A percentile compares a stretch with the other conserved stretches of the same genome.
Evolutionary conservation across 2,329 filamentous ascomycete genomes (phyloP).

Genomic region (Fusarium cicatricum): DNA sequence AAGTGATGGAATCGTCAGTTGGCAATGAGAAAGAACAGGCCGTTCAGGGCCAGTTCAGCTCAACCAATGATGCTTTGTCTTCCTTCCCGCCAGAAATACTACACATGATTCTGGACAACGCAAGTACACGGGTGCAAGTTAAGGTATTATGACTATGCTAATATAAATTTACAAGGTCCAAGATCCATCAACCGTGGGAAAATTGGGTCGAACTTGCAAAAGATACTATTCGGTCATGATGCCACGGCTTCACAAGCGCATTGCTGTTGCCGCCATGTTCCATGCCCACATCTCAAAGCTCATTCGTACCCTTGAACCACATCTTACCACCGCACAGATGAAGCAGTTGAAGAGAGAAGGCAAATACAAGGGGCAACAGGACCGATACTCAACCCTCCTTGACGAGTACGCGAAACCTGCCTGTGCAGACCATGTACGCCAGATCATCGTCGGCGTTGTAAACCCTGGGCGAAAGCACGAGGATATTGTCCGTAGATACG

Average conservation of each 20-base stretch:
- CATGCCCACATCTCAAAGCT: constrained; percentile 30
- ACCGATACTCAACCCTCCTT: constrained; percentile 5
- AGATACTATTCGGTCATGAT: no score
- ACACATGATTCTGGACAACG: constrained; percentile 19
- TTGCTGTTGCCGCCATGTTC: constrained; percentile 5
- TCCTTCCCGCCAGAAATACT: constrained; percentile 27
- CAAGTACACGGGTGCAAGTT: neutral
- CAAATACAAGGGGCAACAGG: constrained; percentile 29
- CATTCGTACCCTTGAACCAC: constrained; percentile 28
- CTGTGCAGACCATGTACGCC: constrained; percentile 10
- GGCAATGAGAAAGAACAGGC: neutral
- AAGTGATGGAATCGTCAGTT: neutral
- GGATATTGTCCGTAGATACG: constrained; percentile 23
- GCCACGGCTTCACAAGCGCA: constrained; percentile 23
- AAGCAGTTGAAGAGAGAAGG: constrained; percentile 27
- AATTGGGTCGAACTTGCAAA: constrained; percentile 28
- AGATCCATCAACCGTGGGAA: constrained; percentile 6
- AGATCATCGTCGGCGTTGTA: constrained; percentile 10
- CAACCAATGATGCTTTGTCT: neutral
- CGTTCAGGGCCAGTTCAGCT: neutral
- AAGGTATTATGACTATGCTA: neutral
- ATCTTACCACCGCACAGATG: constrained; percentile 25
- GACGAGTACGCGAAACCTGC: constrained; percentile 9
- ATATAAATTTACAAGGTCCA: neutral
- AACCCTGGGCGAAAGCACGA: constrained; percentile 20